A percentile compares a stretch with the other conserved stretches of the same genome.
Conservation (phyloP, 305 asterid species). For the Ilex paraguariensis region DNA sequence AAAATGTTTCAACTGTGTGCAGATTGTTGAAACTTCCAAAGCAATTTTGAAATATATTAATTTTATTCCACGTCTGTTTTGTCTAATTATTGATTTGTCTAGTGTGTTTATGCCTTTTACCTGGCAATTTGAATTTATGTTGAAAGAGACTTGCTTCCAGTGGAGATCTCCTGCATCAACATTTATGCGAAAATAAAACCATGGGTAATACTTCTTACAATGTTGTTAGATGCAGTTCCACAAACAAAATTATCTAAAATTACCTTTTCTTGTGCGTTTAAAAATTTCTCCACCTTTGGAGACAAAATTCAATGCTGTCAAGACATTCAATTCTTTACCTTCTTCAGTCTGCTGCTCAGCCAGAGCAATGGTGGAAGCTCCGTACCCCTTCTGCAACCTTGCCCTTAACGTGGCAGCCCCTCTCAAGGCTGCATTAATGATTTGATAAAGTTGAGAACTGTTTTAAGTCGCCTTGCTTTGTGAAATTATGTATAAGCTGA, state of each 20-base stretch:
- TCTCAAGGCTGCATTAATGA: slow-evolving; percentile 50
- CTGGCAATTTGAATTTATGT: slow-evolving; percentile 62
- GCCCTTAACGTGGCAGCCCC: slow-evolving; percentile 76
- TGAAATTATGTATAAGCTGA: neutral
- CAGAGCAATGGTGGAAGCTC: slow-evolving; percentile 34
- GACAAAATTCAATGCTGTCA: slow-evolving; percentile 46
- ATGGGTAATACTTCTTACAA: slow-evolving; percentile 3
- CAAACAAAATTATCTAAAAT: neutral
- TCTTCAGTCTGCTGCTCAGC: slow-evolving; percentile 43
- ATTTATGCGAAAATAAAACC: slow-evolving; percentile 12
- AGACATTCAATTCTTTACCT: slow-evolving; percentile 43
- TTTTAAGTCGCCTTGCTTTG: neutral
- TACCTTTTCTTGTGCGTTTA: slow-evolving; percentile 88
- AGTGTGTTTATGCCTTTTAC: slow-evolving; percentile 18
- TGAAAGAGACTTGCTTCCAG: slow-evolving; percentile 80
- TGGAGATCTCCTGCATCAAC: slow-evolving; percentile 75
- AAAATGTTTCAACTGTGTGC: neutral
- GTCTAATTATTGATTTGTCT: neutral
- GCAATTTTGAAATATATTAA: neutral
- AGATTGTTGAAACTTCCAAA: neutral
- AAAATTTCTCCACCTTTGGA: slow-evolving; percentile 73
- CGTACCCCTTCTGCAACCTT: slow-evolving; percentile 54
- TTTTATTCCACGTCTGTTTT: neutral
- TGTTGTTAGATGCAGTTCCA: slow-evolving; percentile 2
- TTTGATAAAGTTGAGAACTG: neutral